phyloP scores from a whole-genome alignment of 108 stramenopile species.

The Pseudonitzschia delicatissima region DNA sequence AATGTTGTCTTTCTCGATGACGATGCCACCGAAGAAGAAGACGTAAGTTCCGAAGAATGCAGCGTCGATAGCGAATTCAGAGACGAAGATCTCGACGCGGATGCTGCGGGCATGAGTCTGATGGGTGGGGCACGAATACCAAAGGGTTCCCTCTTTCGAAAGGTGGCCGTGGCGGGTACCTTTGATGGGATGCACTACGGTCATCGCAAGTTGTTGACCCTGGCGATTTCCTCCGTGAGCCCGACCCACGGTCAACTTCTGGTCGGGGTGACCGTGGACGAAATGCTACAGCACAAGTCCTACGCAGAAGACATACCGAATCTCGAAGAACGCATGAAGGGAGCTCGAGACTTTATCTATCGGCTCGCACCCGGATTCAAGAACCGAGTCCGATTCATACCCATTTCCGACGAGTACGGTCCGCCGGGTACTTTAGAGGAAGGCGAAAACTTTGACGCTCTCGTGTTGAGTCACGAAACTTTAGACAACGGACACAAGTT shows the following conservation, averaged over 20 bases:
- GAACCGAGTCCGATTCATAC: constrained; percentile 70
- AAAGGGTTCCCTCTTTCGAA: constrained; percentile 52
- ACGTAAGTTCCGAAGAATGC: constrained; percentile 32
- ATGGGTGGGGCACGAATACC: constrained; percentile 65
- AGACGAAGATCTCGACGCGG: constrained; percentile 4
- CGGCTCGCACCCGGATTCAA: constrained; percentile 83
- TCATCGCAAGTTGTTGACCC: constrained; percentile 84
- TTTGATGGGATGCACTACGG: constrained; percentile 95
- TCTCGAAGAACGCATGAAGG: constrained; percentile 51
- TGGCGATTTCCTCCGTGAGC: constrained; percentile 78
- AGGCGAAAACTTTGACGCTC: constrained; percentile 65
- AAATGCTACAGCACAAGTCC: constrained; percentile 71
- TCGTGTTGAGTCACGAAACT: constrained; percentile 84
- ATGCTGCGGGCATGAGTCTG: background rate
- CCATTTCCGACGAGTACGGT: constrained; percentile 77
- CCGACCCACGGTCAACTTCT: constrained; percentile 63
- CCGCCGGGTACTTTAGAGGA: constrained; percentile 60
- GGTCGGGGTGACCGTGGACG: constrained; percentile 82
- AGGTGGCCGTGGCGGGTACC: constrained; percentile 87
- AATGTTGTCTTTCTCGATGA: constrained; percentile 80
- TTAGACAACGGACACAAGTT: constrained; percentile 69
- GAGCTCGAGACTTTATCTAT: constrained; percentile 70
- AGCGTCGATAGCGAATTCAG: background rate
- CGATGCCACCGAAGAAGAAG: constrained; percentile 40
- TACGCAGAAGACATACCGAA: constrained; percentile 68